Evolutionary conservation across 2,329 filamentous ascomycete genomes (phyloP).

Genomic region (Fusarium ramigenum): DNA sequence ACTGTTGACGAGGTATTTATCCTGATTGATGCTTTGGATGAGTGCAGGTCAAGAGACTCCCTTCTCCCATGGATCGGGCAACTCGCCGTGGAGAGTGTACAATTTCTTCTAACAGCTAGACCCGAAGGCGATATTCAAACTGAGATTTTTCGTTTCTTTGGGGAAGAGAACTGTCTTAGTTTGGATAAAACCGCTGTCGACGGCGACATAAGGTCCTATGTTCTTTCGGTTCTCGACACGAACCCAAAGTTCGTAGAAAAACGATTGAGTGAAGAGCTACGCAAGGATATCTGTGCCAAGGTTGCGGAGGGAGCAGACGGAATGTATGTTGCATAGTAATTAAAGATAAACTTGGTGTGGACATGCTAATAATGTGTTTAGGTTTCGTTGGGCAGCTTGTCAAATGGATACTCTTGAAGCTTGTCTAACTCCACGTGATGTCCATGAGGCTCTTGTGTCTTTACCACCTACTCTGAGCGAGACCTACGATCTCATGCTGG

Average conservation of each 20-base stretch:
- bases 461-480: not conserved
- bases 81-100: fast-evolving
- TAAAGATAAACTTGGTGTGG: too few relatives aligned
- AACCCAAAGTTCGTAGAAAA: not conserved
- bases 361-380: not conserved
- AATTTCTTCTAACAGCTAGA: fast-evolving
- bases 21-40: not conserved
- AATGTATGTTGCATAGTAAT: slow-evolving; percentile 37
- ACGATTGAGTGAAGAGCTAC: not conserved
- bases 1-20: fast-evolving
- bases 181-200: not conserved
- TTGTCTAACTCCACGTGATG: not conserved
- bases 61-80: not conserved
- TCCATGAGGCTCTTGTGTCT: fast-evolving
- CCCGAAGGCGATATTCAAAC: fast-evolving
- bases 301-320: slow-evolving; percentile 39
- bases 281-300: not conserved
- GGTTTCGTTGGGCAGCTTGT: not conserved
- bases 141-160: fast-evolving
- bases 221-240: fast-evolving
- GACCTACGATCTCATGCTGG: not conserved
- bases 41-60: not conserved
- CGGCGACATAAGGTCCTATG: not conserved
- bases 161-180: fast-evolving
- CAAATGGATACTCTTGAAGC: not conserved